These are phyloP conservation scores for Actinomucor elegans DNA, from an alignment of 371 early-diverging fungal genomes.

Conservation along the genomic window DNA sequence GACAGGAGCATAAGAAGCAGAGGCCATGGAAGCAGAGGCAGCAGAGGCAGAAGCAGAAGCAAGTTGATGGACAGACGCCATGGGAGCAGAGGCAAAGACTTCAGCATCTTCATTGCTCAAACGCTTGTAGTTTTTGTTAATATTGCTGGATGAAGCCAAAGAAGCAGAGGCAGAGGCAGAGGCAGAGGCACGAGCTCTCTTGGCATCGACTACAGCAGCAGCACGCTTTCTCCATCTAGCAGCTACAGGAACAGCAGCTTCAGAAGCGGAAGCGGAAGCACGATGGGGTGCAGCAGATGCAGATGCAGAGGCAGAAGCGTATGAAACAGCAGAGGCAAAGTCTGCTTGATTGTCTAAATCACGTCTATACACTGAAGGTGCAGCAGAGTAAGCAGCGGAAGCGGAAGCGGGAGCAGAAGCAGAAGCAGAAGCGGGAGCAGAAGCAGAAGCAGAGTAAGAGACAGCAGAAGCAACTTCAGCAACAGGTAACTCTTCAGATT, in stretches of 20 bases:
- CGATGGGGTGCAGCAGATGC: no score
- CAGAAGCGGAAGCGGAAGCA: background rate
- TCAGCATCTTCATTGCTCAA: no score
- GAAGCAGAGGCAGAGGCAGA: background rate
- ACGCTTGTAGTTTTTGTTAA: background rate
- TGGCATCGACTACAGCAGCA: background rate
- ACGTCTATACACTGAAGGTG: no score
- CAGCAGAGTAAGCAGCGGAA: background rate
- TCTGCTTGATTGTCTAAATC: background rate
- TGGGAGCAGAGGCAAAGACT: no score
- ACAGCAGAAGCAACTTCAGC: background rate
- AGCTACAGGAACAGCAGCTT: no score
- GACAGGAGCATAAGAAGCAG: background rate
- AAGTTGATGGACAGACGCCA: no score
- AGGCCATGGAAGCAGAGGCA: background rate
- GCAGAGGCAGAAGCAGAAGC: conserved; percentile 2
- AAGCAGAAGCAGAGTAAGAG: background rate
- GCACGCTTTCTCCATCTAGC: background rate
- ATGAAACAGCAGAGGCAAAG: background rate
- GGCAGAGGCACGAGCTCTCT: background rate
- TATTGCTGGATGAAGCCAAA: no score
- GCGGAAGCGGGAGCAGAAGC: background rate
- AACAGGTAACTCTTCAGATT: background rate
- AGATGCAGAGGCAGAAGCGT: background rate
- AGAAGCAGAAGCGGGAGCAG: background rate